Evolutionary conservation across 345 rosid genomes (phyloP).

Genomic region (Sapria himalayana): DNA sequence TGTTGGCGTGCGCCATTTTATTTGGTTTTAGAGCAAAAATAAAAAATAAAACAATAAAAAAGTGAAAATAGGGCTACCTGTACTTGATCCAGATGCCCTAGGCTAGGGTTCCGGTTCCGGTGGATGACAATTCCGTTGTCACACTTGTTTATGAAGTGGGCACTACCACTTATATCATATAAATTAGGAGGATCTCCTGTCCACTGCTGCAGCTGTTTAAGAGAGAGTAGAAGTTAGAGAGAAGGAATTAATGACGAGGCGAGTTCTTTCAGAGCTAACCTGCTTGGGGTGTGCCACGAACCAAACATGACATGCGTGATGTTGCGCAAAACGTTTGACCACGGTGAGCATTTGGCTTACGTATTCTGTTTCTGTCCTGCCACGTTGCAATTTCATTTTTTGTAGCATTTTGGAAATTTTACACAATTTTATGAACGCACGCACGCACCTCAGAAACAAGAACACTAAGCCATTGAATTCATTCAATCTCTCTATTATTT

Average conservation of each 20-base stretch:
- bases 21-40: too few relatives aligned
- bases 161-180: slow-evolving; percentile 94
- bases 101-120: slow-evolving; percentile 65
- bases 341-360: slow-evolving; percentile 90
- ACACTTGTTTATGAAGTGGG: slow-evolving; percentile 91
- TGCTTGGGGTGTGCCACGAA: slow-evolving; percentile 98
- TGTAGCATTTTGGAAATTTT: neutral
- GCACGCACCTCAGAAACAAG: too few relatives aligned
- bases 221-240: slow-evolving; percentile 1
- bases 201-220: slow-evolving; percentile 68
- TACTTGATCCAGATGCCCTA: slow-evolving; percentile 79
- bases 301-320: slow-evolving; percentile 89
- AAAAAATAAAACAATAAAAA: too few relatives aligned
- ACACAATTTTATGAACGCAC: too few relatives aligned
- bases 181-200: slow-evolving; percentile 65
- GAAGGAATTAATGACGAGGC: neutral
- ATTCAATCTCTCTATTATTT: too few relatives aligned
- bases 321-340: slow-evolving; percentile 86
- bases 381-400: slow-evolving; percentile 4
- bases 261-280: slow-evolving; percentile 16
- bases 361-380: slow-evolving; percentile 94
- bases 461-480: too few relatives aligned
- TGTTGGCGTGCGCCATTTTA: too few relatives aligned
- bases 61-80: too few relatives aligned
- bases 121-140: slow-evolving; percentile 86